Evolutionary conservation across 768 basidiomycete species (phyloP).

Genomic region (Psilocybe cyanescens): DNA sequence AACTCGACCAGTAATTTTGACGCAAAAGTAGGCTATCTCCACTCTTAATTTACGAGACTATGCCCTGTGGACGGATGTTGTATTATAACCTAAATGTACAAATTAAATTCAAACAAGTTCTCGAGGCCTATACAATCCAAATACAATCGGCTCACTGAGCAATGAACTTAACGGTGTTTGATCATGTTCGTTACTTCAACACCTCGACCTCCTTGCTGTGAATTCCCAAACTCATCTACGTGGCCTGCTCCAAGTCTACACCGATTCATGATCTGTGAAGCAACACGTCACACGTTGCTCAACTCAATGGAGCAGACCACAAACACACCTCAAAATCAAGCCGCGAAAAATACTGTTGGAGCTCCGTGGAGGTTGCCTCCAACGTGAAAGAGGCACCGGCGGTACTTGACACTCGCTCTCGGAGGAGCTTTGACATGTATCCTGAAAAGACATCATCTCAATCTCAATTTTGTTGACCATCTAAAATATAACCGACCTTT

Average conservation of each 20-base stretch:
- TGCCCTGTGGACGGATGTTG: not conserved
- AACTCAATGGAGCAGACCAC: not conserved
- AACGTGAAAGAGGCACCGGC: constrained; percentile 4
- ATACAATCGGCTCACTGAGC: not conserved
- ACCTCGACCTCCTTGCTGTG: constrained; percentile 3
- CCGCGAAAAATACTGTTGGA: constrained; percentile 3
- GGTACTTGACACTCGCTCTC: not conserved
- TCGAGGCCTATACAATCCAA: too few relatives aligned
- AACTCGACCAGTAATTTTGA: constrained; percentile 4
- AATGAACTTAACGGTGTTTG: not conserved
- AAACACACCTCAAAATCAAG: constrained; percentile 10
- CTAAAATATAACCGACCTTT: constrained; percentile 22
- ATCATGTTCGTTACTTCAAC: constrained; percentile 17
- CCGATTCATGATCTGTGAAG: constrained; percentile 10
- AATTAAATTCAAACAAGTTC: too few relatives aligned
- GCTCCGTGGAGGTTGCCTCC: not conserved
- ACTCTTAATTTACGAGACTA: too few relatives aligned
- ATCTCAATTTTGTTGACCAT: too few relatives aligned
- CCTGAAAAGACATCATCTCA: not conserved
- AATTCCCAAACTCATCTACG: constrained; percentile 2
- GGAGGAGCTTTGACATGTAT: constrained; percentile 7
- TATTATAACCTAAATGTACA: not conserved
- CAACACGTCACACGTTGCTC: not conserved
- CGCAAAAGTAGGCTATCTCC: too few relatives aligned
- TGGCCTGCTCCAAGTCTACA: constrained; percentile 6